phyloP scores from a whole-genome alignment of 495 filamentous ascomycete species.

The Neurospora sp. region DNA sequence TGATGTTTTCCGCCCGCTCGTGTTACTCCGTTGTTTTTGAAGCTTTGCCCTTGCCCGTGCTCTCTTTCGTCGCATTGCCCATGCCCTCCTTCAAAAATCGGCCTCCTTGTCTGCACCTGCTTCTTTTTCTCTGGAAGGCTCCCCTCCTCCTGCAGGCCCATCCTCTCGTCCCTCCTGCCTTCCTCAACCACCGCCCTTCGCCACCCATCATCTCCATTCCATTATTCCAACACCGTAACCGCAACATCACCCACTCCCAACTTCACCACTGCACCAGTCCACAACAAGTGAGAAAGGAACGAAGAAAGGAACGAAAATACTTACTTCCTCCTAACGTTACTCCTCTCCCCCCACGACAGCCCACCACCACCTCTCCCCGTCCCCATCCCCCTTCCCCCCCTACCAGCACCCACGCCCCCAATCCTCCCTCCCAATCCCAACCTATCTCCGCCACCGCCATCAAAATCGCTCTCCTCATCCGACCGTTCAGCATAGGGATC shows the following conservation, averaged over 20 bases:
- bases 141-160: background rate
- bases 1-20: background rate
- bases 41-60: background rate
- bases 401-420: background rate
- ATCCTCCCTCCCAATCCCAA: background rate
- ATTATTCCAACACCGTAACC: background rate
- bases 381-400: background rate
- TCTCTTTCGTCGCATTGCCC: background rate
- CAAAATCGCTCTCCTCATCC: background rate
- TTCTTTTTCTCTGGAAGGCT: background rate
- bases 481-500: conserved; percentile 26
- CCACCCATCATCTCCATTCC: background rate
- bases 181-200: background rate
- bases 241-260: background rate
- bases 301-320: background rate
- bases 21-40: background rate
- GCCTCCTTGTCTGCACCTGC: background rate
- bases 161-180: background rate
- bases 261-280: background rate
- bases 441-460: background rate
- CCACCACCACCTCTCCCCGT: background rate
- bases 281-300: no score
- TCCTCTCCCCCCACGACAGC: background rate
- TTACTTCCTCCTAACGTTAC: background rate
- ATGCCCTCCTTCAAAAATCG: background rate